phyloP scores from a whole-genome alignment of 1,284 basidiomycete species.

The Golubevia pallescens region DNA sequence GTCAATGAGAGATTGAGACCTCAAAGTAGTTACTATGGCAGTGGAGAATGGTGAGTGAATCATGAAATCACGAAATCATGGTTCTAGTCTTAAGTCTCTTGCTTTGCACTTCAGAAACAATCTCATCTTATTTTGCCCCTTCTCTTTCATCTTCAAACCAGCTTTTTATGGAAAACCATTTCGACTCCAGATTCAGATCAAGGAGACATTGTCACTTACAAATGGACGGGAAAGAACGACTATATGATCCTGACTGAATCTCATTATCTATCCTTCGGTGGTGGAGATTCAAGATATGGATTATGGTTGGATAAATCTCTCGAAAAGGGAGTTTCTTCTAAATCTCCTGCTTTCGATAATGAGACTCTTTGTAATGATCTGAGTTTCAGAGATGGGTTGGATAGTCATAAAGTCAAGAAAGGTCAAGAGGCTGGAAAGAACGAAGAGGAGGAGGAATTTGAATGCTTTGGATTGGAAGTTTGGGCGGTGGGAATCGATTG shows the following conservation, averaged over 20 bases:
- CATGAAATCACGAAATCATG: not conserved
- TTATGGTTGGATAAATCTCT: constrained; percentile 86
- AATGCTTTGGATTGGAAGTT: constrained; percentile 83
- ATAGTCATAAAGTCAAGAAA: constrained; percentile 6
- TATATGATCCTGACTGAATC: constrained; percentile 84
- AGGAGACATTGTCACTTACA: constrained; percentile 71
- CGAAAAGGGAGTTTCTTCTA: constrained; percentile 80
- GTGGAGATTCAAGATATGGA: constrained; percentile 68
- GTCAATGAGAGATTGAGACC: constrained; percentile 51
- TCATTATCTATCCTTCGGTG: constrained; percentile 49
- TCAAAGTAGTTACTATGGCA: constrained; percentile 54
- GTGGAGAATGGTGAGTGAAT: constrained; percentile 34
- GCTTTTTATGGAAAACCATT: not conserved
- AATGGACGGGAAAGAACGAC: constrained; percentile 87
- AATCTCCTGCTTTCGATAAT: constrained; percentile 86
- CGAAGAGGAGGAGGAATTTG: constrained; percentile 72
- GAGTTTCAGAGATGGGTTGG: constrained; percentile 6
- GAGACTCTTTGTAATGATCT: constrained; percentile 73
- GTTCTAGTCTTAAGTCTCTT: not conserved
- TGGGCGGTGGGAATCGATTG: constrained; percentile 75
- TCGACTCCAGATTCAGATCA: not conserved
- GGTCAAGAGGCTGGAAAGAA: constrained; percentile 63
- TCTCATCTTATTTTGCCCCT: not conserved
- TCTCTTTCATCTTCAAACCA: not conserved
- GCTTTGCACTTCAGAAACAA: not conserved